These are phyloP conservation scores for Candida sojae DNA, from an alignment of 1,139 yeast genomes.

Conservation along the genomic window DNA sequence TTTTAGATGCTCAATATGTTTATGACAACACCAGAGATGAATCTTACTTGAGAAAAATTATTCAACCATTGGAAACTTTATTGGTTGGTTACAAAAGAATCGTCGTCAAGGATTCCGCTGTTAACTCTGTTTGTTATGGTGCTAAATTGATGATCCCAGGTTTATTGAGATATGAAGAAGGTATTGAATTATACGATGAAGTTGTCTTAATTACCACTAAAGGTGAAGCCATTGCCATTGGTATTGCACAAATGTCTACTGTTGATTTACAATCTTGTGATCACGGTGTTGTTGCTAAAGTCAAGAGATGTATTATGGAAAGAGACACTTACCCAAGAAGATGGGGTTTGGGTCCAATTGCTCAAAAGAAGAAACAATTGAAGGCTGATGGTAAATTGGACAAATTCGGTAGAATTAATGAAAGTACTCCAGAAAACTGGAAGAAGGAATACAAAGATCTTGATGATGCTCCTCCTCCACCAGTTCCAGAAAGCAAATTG, in stretches of 20 bases:
- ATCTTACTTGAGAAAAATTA: slow-evolving; percentile 88
- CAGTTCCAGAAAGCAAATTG: slow-evolving; percentile 49
- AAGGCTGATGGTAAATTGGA: slow-evolving; percentile 97
- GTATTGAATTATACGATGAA: slow-evolving; percentile 95
- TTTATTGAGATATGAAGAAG: slow-evolving; percentile 94
- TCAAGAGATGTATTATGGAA: slow-evolving; percentile 99
- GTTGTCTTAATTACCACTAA: slow-evolving; percentile 97
- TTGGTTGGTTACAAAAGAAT: slow-evolving; percentile 94
- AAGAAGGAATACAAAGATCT: slow-evolving; percentile 83
- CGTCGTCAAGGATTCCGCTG: slow-evolving; percentile 97
- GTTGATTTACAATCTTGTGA: slow-evolving; percentile 96
- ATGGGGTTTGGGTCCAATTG: slow-evolving; percentile 99
- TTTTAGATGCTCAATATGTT: slow-evolving; percentile 96
- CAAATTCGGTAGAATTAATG: slow-evolving; percentile 91
- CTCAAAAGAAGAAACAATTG: slow-evolving; percentile 97
- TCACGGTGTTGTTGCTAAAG: slow-evolving; percentile 98
- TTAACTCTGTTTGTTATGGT: slow-evolving; percentile 97
- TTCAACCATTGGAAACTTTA: slow-evolving; percentile 92
- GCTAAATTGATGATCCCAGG: slow-evolving; percentile 99
- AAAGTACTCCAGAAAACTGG: slow-evolving; percentile 93
- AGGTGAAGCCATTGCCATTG: slow-evolving; percentile 99
- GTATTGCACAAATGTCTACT: slow-evolving; percentile 98
- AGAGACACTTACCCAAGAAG: slow-evolving; percentile 99
- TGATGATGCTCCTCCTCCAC: slow-evolving; percentile 62
- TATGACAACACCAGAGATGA: slow-evolving; percentile 98